Conservation (phyloP, 495 filamentous ascomycete genomes). For the Penicillium odoratum region DNA sequence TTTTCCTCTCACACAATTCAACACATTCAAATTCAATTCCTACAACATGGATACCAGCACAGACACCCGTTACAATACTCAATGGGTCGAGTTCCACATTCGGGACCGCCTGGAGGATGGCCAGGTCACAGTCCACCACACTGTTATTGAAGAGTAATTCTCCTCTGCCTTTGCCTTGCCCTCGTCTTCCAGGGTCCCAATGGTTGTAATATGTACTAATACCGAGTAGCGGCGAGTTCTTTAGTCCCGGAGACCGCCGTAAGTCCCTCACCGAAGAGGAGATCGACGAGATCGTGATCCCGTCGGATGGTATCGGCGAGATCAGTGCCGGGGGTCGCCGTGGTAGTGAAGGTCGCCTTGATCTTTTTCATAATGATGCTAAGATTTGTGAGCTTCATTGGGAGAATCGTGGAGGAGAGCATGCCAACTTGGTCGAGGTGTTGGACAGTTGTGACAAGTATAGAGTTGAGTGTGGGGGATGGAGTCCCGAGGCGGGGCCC, state of each 20-base stretch:
- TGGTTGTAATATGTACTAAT: conserved; percentile 12
- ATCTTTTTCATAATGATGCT: conserved; percentile 36
- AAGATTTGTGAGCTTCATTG: conserved; percentile 46
- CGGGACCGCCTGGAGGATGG: conserved; percentile 37
- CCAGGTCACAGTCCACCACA: conserved; percentile 32
- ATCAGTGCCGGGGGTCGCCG: conserved; percentile 36
- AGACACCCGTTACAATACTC: conserved; percentile 29
- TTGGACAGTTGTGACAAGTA: conserved; percentile 33
- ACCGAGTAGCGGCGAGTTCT: conserved; percentile 33
- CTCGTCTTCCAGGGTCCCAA: neutral
- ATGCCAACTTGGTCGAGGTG: conserved; percentile 33
- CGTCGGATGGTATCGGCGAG: conserved; percentile 36
- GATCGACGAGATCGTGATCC: conserved; percentile 37
- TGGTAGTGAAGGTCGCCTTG: conserved; percentile 40
- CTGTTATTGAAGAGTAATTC: conserved; percentile 35
- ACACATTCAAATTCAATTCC: neutral
- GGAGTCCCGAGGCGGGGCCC: conserved; percentile 37
- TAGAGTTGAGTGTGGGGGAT: conserved; percentile 36
- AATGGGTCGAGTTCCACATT: conserved; percentile 43
- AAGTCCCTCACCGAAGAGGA: conserved; percentile 37
- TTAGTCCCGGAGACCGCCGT: conserved; percentile 26
- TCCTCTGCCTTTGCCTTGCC: neutral
- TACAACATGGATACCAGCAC: neutral
- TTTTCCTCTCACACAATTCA: neutral
- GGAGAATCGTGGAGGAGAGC: conserved; percentile 35